Percentiles rank a stretch among this genome's conserved stretches.
Conservation (phyloP, 2,329 filamentous ascomycete genomes). For the Diaporthe ilicicola region DNA sequence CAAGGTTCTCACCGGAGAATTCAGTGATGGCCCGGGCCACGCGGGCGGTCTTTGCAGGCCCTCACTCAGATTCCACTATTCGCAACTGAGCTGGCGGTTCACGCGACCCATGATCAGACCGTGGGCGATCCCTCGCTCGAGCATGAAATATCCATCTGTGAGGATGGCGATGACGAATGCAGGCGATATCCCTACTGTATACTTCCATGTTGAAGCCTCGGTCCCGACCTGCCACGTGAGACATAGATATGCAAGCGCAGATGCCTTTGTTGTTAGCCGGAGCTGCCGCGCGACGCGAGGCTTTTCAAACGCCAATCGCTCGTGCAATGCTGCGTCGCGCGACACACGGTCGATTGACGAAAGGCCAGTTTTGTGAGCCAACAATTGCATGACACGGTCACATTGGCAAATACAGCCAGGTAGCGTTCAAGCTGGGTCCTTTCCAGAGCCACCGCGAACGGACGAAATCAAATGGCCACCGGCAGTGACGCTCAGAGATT, state of each 20-base stretch:
- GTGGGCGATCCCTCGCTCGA: background rate
- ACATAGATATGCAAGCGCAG: background rate
- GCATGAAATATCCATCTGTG: background rate
- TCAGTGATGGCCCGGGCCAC: background rate
- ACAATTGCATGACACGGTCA: conserved; percentile 4
- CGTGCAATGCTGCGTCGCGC: background rate
- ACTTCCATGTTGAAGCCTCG: background rate
- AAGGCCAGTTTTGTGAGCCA: background rate
- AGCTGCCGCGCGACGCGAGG: background rate
- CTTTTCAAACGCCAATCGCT: background rate
- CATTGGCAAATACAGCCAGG: background rate
- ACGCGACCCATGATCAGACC: background rate
- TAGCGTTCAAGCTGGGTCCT: conserved; percentile 4
- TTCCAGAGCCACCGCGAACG: conserved; percentile 10
- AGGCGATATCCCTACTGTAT: no score
- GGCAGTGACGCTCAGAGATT: background rate
- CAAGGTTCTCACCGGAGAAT: background rate
- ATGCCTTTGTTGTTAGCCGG: background rate
- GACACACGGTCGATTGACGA: background rate
- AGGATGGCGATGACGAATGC: no score
- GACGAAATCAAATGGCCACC: conserved; percentile 17
- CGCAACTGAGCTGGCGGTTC: background rate
- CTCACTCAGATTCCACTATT: background rate
- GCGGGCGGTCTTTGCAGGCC: background rate
- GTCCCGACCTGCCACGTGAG: background rate